These are phyloP conservation scores for Collybia sordida DNA, from an alignment of 768 basidiomycete species.

Conservation along the genomic window DNA sequence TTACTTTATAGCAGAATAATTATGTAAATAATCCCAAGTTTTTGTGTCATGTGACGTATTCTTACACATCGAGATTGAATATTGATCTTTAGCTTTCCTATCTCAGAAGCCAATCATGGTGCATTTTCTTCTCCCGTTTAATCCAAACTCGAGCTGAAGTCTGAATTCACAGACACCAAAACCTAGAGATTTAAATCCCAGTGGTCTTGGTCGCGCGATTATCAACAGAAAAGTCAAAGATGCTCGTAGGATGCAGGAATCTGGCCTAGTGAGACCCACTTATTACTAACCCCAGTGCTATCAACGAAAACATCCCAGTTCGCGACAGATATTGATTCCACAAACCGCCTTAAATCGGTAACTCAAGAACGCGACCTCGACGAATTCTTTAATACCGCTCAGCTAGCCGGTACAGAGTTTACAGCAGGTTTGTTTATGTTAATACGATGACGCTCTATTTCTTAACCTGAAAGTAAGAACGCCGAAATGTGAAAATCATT, in stretches of 20 bases:
- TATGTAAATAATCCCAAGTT: too few species aligned
- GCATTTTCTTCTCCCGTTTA: neutral
- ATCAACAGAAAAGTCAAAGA: constrained; percentile 90
- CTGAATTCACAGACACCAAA: constrained; percentile 47
- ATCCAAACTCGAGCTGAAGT: too few species aligned
- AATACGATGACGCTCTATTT: neutral
- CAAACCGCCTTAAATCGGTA: constrained; percentile 78
- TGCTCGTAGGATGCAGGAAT: constrained; percentile 57
- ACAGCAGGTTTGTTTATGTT: constrained; percentile 70
- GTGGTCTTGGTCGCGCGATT: constrained; percentile 91
- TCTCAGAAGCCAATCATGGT: too few species aligned
- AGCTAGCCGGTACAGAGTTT: constrained; percentile 93
- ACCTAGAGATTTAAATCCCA: constrained; percentile 61
- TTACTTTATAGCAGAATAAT: too few species aligned
- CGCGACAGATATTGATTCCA: constrained; percentile 68
- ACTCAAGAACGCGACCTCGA: constrained; percentile 96
- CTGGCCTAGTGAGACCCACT: constrained; percentile 58
- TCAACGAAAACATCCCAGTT: constrained; percentile 47
- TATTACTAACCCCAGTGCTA: neutral
- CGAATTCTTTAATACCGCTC: constrained; percentile 93
- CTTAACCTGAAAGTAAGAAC: constrained; percentile 44
- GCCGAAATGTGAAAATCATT: constrained; percentile 79
- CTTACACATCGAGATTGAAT: too few species aligned
- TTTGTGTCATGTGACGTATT: too few species aligned
- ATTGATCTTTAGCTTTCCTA: too few species aligned